Conservation (phyloP, 1,284 basidiomycete genomes). For the Papiliotrema fonsecae region DNA sequence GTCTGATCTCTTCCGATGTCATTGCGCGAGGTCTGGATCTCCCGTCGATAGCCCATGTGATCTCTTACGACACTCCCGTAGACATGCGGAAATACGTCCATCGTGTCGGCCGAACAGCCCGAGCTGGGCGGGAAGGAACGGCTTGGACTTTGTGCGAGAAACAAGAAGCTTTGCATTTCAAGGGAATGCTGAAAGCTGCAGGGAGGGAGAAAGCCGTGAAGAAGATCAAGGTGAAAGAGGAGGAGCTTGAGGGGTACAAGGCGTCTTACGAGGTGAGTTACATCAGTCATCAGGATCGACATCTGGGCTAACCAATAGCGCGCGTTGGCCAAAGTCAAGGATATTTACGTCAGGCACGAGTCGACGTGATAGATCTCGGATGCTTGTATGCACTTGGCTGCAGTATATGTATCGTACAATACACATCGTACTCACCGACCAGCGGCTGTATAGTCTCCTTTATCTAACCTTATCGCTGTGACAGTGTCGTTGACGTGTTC, state of each 20-base stretch:
- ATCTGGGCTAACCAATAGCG: conserved; percentile 42
- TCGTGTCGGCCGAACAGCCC: conserved; percentile 87
- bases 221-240: conserved; percentile 63
- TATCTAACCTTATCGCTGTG: no score
- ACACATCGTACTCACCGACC: no score
- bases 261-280: conserved; percentile 58
- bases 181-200: conserved; percentile 70
- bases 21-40: conserved; percentile 97
- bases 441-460: no score
- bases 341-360: conserved; percentile 5
- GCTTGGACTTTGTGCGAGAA: conserved; percentile 95
- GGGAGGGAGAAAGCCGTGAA: conserved; percentile 70
- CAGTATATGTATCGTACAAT: no score
- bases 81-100: conserved; percentile 98
- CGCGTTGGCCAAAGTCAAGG: conserved; percentile 12
- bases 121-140: conserved; percentile 77
- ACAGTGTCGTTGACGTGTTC: no score
- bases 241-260: conserved; percentile 57
- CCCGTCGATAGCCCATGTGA: conserved; percentile 80
- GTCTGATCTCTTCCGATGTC: conserved; percentile 89
- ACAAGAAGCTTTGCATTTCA: conserved; percentile 90
- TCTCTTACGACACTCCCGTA: conserved; percentile 92
- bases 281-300: background rate
- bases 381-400: no score
- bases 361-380: no score